Base-by-base conservation (phyloP, 2,329 filamentous ascomycete genomes). In the Rhytidhysteron rufulum region DNA sequence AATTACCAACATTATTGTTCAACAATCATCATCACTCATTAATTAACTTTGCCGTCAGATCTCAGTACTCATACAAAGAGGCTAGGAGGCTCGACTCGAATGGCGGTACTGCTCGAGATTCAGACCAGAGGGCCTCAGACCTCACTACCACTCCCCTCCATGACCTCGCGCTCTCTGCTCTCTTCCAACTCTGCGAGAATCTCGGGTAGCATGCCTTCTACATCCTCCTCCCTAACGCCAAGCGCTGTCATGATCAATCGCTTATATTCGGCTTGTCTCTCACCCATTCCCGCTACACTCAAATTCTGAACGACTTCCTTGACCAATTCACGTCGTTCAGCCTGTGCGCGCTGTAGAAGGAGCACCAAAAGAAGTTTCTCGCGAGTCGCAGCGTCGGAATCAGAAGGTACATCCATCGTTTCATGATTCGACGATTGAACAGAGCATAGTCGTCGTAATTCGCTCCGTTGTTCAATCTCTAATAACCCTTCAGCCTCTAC, bases 211-310 rank as follows among this genome's bases (percentile, higher is more conserved):
- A 75, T 82, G 32, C 73, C 71, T 59, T 88, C 85, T 25, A 88
- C 74, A 48, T 79, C 82, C 49, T 86, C 82, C 42, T 86, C 83
- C 50, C 79, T 74, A 13, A 82, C 74, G 19, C 83, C 82, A 20
- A 89, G 69, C 43, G 85, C 87, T 44, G 78, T 77, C 43, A 78
- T 79, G 22, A 88, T 78, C 21, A 89, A 72, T 40, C 77, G 77
- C 45, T 84, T 76, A 62, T 90, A 91, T 60, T 83, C 80, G 51
- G 83, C 82, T 49, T 86, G 85, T 58, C 82, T 82, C 61, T 87
- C 83, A 25, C 83, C 81, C 27, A 83, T 80, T 31, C 85, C 85
- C 9, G 85, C 82, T 47, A 82, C 75, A 32, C 78, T 79, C 33
- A 87, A 70, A 10, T 83, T 83, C 37, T 80, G 75, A 30, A 86